These are phyloP conservation scores for Cardiospermum halicacabum DNA, from an alignment of 345 rosid species.

Conservation along the genomic window DNA sequence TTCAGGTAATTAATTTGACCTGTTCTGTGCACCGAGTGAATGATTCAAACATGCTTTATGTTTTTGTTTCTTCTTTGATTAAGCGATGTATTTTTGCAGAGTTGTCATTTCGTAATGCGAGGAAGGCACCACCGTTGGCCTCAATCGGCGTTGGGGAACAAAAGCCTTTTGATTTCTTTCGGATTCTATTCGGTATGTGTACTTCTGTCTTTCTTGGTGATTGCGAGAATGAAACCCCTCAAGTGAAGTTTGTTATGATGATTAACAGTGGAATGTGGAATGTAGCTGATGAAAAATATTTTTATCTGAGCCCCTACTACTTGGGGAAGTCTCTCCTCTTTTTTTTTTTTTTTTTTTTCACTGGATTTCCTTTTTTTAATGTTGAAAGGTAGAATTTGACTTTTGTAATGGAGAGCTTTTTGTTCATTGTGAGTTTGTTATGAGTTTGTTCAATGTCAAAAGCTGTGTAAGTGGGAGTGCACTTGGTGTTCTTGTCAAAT, in stretches of 20 bases:
- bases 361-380: neutral
- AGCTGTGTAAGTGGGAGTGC: neutral
- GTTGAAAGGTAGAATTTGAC: neutral
- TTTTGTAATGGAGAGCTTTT: neutral
- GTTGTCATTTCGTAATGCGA: constrained; percentile 24
- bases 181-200: constrained; percentile 51
- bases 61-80: constrained; percentile 20
- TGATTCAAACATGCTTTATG: no score
- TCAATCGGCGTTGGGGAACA: constrained; percentile 50
- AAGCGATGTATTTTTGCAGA: constrained; percentile 38
- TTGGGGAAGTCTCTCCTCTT: neutral
- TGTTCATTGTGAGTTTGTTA: neutral
- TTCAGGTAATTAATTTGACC: neutral
- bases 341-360: neutral
- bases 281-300: neutral
- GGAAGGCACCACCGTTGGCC: constrained; percentile 59
- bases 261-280: no score
- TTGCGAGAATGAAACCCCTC: no score
- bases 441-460: neutral
- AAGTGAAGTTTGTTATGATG: neutral
- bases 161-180: constrained; percentile 71
- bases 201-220: neutral
- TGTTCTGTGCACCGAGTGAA: neutral
- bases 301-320: neutral
- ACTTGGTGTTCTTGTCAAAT: no score